Evolutionary conservation across 306 rosid species (phyloP), one percentile per base, ranked within the genome.

Genomic region (Vigna radiata): DNA sequence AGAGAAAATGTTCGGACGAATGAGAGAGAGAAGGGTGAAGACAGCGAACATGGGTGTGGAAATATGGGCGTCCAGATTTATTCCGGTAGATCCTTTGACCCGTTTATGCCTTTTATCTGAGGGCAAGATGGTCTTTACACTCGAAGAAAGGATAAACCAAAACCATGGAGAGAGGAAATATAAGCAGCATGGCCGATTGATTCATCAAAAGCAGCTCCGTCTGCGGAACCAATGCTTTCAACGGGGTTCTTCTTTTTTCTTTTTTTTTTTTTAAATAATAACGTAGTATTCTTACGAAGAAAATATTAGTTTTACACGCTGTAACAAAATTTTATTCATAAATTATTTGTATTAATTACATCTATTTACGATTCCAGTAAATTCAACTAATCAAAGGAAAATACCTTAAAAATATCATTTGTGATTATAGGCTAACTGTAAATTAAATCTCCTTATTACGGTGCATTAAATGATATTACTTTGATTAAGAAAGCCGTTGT

Each of bases 41-140:
- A 63, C 33, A 71, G 73, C 78, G 43, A 70, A 27, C 56, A 14
- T 27, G 61, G 58, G 75, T 19, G 74, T 55, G 44, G 1, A 17
- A 63, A 81, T 48, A 50, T 33, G 85, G 86, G 83, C 36, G 60
- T 85, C 84, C 92, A 90, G 86, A 89, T 88, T 84, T 86, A 81
- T 86, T 82, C 89, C 76, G 85, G 85, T 83, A 54, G 77, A 82
- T 87, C 88, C 85, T 87, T 49, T 93, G 98, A 93, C 95, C 88
- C 89, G 82, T 89, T 71, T 70, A 75, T 19, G 88, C 39, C 31
- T 75, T 81, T 87, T 70, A 72, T 59, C 47, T 17, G 78, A 81
- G 97, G 94, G 81, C 21, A 84, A 1, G 4, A 19, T 53, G 21
- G 92, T 88, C 89, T 77, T 83, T 87, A 1, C 12, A 46, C 4